Conservation (phyloP, 2,329 filamentous ascomycete genomes). For the Neonectria coccinea region DNA sequence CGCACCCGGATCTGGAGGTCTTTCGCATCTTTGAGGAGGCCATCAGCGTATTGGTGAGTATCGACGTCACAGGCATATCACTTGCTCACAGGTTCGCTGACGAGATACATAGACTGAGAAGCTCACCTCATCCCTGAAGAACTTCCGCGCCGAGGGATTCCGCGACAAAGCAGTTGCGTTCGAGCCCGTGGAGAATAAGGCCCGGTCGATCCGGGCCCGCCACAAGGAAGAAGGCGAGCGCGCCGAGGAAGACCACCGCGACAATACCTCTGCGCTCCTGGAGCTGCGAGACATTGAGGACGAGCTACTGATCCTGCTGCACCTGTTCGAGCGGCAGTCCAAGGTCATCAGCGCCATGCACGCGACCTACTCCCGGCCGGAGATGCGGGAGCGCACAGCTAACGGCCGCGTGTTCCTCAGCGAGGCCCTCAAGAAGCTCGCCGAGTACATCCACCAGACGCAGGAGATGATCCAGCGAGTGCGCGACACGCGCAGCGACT, state of each 20-base stretch:
- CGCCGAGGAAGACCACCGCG: constrained; percentile 68
- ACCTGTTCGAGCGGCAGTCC: constrained; percentile 69
- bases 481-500: constrained; percentile 68
- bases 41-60: constrained; percentile 68
- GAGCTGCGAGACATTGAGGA: constrained; percentile 75
- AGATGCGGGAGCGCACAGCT: constrained; percentile 55
- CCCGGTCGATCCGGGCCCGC: constrained; percentile 52
- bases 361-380: constrained; percentile 55
- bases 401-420: constrained; percentile 64
- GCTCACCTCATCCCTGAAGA: constrained; percentile 71
- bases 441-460: constrained; percentile 66
- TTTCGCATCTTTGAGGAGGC: constrained; percentile 76
- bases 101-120: constrained; percentile 63
- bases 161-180: constrained; percentile 57
- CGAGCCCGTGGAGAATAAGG: constrained; percentile 56
- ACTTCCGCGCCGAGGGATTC: constrained; percentile 70
- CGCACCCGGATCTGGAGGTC: constrained; percentile 71
- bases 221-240: constrained; percentile 56
- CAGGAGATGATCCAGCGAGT: constrained; percentile 70
- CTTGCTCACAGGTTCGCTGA: accelerated
- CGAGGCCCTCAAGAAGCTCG: constrained; percentile 64
- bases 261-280: constrained; percentile 71
- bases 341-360: constrained; percentile 62
- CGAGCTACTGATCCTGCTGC: constrained; percentile 68
- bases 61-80: no score